Base-by-base conservation (phyloP, 2,329 filamentous ascomycete species). In the Chaetomium sp. region DNA sequence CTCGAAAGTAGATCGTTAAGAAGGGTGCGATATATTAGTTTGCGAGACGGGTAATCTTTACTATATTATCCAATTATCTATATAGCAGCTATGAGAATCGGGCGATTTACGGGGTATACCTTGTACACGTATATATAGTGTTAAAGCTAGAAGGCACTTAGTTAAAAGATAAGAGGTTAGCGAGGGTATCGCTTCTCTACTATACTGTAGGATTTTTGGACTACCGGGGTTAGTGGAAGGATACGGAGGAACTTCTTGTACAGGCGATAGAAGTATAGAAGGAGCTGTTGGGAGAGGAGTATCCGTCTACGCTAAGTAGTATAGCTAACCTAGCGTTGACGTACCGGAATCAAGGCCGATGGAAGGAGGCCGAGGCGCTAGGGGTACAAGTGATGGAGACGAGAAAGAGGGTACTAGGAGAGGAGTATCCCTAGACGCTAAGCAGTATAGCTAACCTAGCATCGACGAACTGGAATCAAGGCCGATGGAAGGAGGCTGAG, bases 1-100 rank as follows among this genome's bases (percentile, higher is more conserved):
- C 75, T 0, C 71, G 66, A 5, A 73, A 70, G 35, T 77, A 76
- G 72, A 62, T 78, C 3, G 42, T 27, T 7, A 61, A 63, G 0
- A 65, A 71, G 35, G 63, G 57, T 1, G 63, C 2, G 0, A 62
- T 67, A 7, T 0, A 7, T 0, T 31, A 65, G 2, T 75, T 73
- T 19, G 60, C 67, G 0, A 45, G 53, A n/a, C 29, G 67, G 4
- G 75, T 74, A 0, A 55, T 77, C 0, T 25, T 56, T 0, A 62
- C 65, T 0, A 70, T 77, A 7, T 70, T 68, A 0, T 8, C 66
- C 0, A n/a, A 19, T 1, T 76, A 73, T 3, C 74, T 73, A 1
- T 70, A 19, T 16, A 50, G 60, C 8, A 9, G 8, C 1, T 25
- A 60, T 31, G 23, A 65, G n/a, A 53, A 57, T 31, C 27, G 58